Conservation (phyloP, 768 basidiomycete species). For the Imleria badia region DNA sequence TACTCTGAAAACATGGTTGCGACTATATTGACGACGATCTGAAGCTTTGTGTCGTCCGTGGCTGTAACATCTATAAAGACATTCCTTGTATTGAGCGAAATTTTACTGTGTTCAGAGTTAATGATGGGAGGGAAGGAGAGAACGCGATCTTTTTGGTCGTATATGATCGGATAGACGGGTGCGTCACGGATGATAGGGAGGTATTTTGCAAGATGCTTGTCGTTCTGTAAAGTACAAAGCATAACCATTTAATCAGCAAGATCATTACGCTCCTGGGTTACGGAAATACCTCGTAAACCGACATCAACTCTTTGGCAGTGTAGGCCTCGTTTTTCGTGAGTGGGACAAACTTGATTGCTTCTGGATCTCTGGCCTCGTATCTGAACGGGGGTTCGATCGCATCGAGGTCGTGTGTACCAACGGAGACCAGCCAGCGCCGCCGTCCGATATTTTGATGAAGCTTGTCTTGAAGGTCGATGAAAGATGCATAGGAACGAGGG, state of each 20-base stretch:
- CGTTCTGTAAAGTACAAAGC: constrained; percentile 52
- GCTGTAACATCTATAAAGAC: constrained; percentile 97
- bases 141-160: constrained; percentile 84
- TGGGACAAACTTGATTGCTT: constrained; percentile 89
- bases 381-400: constrained; percentile 85
- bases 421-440: constrained; percentile 86
- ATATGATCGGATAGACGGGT: constrained; percentile 97
- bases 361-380: constrained; percentile 79
- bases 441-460: constrained; percentile 95
- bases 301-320: constrained; percentile 91
- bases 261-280: not conserved
- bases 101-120: constrained; percentile 97
- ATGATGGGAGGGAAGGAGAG: constrained; percentile 98
- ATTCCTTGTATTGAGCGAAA: constrained; percentile 89
- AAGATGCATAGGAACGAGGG: constrained; percentile 85
- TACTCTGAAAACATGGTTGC: constrained; percentile 99
- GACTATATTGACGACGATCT: constrained; percentile 93
- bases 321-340: constrained; percentile 77
- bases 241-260: not conserved
- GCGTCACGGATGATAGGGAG: constrained; percentile 92
- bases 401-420: constrained; percentile 97
- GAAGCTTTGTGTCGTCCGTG: constrained; percentile 94
- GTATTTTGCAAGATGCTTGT: constrained; percentile 88
- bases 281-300: constrained; percentile 77
- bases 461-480: constrained; percentile 99